A percentile compares a stretch with the other conserved stretches of the same genome.
Evolutionary conservation across 2,329 filamentous ascomycete genomes (phyloP).

Genomic region (Grosmannia serpens): DNA sequence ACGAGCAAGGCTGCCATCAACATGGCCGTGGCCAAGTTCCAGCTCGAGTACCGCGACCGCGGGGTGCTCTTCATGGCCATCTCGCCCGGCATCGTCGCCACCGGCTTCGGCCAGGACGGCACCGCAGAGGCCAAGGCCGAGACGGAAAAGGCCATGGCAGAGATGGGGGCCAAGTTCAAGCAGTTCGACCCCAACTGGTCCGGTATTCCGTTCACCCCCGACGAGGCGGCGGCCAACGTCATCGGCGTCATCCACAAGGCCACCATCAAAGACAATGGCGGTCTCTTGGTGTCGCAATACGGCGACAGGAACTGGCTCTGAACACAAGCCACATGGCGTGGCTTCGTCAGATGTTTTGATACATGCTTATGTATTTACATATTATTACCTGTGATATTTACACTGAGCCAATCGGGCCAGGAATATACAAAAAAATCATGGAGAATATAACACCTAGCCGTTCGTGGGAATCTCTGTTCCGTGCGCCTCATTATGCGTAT

Average conservation of each 20-base stretch:
- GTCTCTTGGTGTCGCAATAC: conserved; percentile 40
- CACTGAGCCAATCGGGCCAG: background rate
- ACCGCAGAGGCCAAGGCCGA: conserved; percentile 15
- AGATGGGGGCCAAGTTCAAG: conserved; percentile 19
- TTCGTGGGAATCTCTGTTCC: background rate
- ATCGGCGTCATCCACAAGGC: conserved; percentile 23
- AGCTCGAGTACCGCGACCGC: conserved; percentile 33
- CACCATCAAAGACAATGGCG: conserved; percentile 34
- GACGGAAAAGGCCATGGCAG: conserved; percentile 13
- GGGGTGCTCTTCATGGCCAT: conserved; percentile 41
- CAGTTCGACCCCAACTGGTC: conserved; percentile 27
- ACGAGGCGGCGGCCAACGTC: conserved; percentile 23
- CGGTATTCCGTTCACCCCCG: conserved; percentile 21
- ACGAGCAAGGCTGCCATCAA: conserved; percentile 42
- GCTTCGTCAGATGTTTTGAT: background rate
- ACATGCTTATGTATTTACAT: background rate
- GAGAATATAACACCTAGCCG: background rate
- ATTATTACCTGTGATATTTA: background rate
- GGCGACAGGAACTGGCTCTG: conserved; percentile 43
- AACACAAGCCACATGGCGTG: background rate
- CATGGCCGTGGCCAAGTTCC: conserved; percentile 39
- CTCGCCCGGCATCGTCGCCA: conserved; percentile 38
- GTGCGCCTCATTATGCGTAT: background rate
- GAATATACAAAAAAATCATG: background rate
- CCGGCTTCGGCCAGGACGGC: conserved; percentile 5